phyloP scores from a whole-genome alignment of 2,329 filamentous ascomycete species.

The Aureobasidium namibiae region DNA sequence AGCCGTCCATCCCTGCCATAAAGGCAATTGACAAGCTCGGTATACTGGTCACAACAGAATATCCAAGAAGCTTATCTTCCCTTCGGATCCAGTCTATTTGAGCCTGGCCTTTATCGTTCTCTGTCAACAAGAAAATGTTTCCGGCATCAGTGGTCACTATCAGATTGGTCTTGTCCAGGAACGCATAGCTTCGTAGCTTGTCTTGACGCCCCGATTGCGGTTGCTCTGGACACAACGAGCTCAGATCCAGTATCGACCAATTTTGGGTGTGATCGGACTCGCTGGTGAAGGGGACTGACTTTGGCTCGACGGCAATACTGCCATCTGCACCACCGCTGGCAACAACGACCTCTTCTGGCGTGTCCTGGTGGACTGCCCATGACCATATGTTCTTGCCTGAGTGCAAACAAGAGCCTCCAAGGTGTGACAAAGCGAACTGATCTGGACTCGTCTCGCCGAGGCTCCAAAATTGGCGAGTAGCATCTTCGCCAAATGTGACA shows the following conservation, averaged over 20 bases:
- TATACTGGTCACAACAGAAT: constrained; percentile 38
- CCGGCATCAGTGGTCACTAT: constrained; percentile 54
- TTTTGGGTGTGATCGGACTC: not conserved
- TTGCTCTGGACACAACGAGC: not conserved
- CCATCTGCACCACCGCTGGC: constrained; percentile 84
- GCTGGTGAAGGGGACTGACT: not conserved
- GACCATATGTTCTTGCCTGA: constrained; percentile 90
- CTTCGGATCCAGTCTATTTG: constrained; percentile 25
- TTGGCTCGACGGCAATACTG: constrained; percentile 34
- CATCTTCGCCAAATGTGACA: constrained; percentile 79
- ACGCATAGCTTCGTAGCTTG: constrained; percentile 55
- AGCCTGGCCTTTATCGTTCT: constrained; percentile 3
- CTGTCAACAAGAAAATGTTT: constrained; percentile 40
- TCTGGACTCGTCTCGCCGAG: constrained; percentile 13
- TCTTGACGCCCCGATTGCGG: constrained; percentile 26
- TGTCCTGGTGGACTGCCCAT: constrained; percentile 33
- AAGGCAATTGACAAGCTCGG: constrained; percentile 32
- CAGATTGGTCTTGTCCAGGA: constrained; percentile 46
- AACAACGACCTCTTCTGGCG: constrained; percentile 11
- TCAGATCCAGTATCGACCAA: constrained; percentile 3
- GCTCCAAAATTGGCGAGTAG: constrained; percentile 61
- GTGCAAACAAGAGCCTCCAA: constrained; percentile 56
- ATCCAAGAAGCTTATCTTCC: constrained; percentile 35
- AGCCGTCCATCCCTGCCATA: constrained; percentile 38
- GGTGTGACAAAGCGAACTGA: constrained; percentile 39